Evolutionary conservation across 2,329 filamentous ascomycete species (phyloP).

Genomic region (Diaporthe sp.): DNA sequence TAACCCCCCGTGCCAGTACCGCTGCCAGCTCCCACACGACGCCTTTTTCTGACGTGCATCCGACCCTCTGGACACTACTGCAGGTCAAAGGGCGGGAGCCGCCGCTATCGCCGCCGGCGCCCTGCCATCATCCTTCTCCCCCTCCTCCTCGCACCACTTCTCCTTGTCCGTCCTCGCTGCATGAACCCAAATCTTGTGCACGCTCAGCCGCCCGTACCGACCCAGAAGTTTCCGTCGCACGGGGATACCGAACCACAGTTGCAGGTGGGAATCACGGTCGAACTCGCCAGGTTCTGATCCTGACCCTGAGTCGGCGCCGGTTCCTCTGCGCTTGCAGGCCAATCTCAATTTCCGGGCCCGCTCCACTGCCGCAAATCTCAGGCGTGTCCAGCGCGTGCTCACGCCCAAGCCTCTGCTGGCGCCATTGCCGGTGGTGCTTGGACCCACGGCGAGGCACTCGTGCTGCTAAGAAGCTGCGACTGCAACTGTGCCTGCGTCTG

Average conservation of each 20-base stretch:
- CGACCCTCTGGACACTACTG: slow-evolving; percentile 31
- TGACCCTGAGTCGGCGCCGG: slow-evolving; percentile 24
- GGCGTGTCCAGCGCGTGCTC: slow-evolving; percentile 17
- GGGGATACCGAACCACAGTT: slow-evolving; percentile 14
- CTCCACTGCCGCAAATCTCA: slow-evolving; percentile 37
- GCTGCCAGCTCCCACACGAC: not conserved
- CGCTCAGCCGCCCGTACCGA: slow-evolving; percentile 10
- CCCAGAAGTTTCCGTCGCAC: slow-evolving; percentile 9
- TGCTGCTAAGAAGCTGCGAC: slow-evolving; percentile 18
- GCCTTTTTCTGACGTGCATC: slow-evolving; percentile 34
- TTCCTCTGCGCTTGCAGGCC: slow-evolving; percentile 30
- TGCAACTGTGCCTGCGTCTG: slow-evolving; percentile 11
- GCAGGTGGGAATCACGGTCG: slow-evolving; percentile 20
- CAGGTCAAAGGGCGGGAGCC: slow-evolving; percentile 22
- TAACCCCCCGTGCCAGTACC: not conserved
- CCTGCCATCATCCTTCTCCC: not conserved
- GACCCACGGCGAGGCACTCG: slow-evolving; percentile 25
- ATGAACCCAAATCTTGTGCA: slow-evolving; percentile 14
- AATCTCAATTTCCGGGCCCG: slow-evolving; percentile 36
- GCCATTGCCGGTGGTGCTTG: slow-evolving; percentile 20
- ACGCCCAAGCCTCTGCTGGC: not conserved
- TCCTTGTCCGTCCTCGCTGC: not conserved
- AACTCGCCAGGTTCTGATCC: slow-evolving; percentile 25
- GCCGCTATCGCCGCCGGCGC: slow-evolving; percentile 1
- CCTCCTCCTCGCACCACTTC: not conserved